phyloP scores from a whole-genome alignment of 371 early-diverging fungal genomes.

The Phascolomyces articulosus region DNA sequence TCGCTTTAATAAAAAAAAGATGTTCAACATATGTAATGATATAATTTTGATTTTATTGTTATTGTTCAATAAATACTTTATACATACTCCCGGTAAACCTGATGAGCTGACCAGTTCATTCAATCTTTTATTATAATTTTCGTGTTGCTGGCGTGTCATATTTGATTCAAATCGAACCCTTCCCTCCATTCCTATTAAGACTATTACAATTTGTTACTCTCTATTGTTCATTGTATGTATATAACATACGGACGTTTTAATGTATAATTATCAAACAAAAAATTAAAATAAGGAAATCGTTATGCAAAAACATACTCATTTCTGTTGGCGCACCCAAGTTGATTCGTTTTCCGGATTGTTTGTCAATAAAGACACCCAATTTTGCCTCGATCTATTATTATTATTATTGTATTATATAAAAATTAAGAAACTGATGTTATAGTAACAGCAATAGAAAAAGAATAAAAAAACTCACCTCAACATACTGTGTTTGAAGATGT shows the following conservation, averaged over 20 bases:
- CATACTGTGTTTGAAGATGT: slow-evolving; percentile 53
- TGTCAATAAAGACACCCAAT: slow-evolving; percentile 75
- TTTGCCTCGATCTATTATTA: slow-evolving; percentile 81
- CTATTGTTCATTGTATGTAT: background rate
- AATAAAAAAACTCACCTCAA: slow-evolving; percentile 54
- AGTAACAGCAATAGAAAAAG: background rate
- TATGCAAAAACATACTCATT: slow-evolving; percentile 40
- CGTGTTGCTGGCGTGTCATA: slow-evolving; percentile 73
- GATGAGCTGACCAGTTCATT: slow-evolving; percentile 62
- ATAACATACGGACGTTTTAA: background rate
- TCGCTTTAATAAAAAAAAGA: slow-evolving; percentile 32
- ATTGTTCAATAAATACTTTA: slow-evolving; percentile 3
- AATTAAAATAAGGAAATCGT: background rate
- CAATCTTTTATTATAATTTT: slow-evolving; percentile 65
- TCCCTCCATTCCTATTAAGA: slow-evolving; percentile 2
- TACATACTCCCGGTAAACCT: slow-evolving; percentile 46
- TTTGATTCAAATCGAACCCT: slow-evolving; percentile 66
- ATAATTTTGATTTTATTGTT: background rate
- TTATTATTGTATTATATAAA: background rate
- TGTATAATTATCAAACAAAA: background rate
- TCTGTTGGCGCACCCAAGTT: slow-evolving; percentile 68
- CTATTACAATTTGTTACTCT: background rate
- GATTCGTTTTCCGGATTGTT: slow-evolving; percentile 56
- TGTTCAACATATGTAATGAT: no score
- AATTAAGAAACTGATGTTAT: no score